Evolutionary conservation across 2,329 filamentous ascomycete genomes (phyloP), one percentile per base, ranked within the genome.

Genomic region (Ambrosiella xylebori): DNA sequence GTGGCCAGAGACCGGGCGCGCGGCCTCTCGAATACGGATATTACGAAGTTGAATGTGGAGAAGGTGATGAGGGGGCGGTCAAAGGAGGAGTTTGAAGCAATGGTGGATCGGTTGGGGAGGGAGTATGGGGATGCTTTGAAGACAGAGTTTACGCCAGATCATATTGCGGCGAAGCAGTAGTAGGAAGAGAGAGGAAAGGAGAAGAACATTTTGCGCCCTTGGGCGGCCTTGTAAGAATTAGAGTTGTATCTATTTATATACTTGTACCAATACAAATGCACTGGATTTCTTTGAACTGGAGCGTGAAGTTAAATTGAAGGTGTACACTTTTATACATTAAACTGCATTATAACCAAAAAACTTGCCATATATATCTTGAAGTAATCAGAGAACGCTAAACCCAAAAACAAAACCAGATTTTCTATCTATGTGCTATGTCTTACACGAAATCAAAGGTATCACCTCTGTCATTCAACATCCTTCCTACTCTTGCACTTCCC

Each of bases 361-460:
- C 44, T 17, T 15, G 44, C 1, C n/a, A 12, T 56, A 56, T 27
- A 45, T 44, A 17, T 17, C 15, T 37, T 37, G n/a, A 37, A 53
- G 36, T 37, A 36, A 13, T 12, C 36, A 53, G 5, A 37, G 27
- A 37, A 15, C 35, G 15, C 35, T 35, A 53, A 36, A 53, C 9
- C 50, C 50, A n/a, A 53, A 53, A 53, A 36, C 7, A n/a, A 53
- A 15, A 53, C n/a, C 19, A 56, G n/a, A 13, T n/a, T 47, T 47
- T 47, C n/a, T 8, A 47, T 47, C 13, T 17, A n/a, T 8, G n/a
- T 15, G n/a, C n/a, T 5, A 13, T 47, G 8, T 17, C n/a, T 66
- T 79, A 95, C 61, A 95, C 76, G 76, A 97, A 97, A 67, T 95
- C 90, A 78, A 97, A 98, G 0, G 87, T 93, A 77, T 97, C 91